Percentiles rank a stretch among this genome's conserved stretches.
Conservation (phyloP, 2,329 filamentous ascomycete species). For the Seiridium cupressi region DNA sequence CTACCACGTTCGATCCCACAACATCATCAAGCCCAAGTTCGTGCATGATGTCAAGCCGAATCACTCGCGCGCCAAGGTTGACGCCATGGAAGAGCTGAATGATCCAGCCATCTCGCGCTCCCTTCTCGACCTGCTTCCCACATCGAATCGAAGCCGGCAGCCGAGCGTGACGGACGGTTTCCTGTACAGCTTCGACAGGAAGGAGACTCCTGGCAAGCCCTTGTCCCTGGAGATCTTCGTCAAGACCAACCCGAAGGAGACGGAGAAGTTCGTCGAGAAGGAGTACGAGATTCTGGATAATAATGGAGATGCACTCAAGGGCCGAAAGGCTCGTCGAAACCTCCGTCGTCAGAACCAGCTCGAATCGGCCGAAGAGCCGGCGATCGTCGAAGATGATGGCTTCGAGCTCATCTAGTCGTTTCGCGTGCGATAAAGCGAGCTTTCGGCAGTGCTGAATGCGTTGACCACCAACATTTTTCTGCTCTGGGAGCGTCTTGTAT, state of each 20-base stretch:
- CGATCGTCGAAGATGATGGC: constrained; percentile 36
- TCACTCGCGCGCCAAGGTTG: constrained; percentile 30
- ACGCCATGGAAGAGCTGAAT: constrained; percentile 32
- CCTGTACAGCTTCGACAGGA: constrained; percentile 43
- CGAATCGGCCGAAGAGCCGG: constrained; percentile 18
- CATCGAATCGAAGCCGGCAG: constrained; percentile 17
- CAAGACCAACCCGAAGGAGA: constrained; percentile 35
- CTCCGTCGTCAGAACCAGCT: constrained; percentile 31
- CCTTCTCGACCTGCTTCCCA: constrained; percentile 30
- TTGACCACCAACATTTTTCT: no score
- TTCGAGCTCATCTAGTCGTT: constrained; percentile 37
- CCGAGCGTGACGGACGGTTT: constrained; percentile 30
- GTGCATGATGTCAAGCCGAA: constrained; percentile 21
- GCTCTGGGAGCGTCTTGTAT: not conserved
- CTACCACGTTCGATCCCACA: constrained; percentile 22
- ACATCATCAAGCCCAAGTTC: constrained; percentile 34
- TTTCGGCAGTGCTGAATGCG: no score
- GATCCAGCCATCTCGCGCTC: constrained; percentile 32
- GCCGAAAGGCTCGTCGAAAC: constrained; percentile 40
- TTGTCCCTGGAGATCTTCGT: constrained; percentile 38
- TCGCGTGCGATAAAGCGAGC: not conserved
- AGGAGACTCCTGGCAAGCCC: constrained; percentile 35
- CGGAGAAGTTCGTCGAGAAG: constrained; percentile 43
- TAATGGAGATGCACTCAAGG: constrained; percentile 42
- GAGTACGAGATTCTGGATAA: constrained; percentile 47